phyloP scores from a whole-genome alignment of 306 rosid species.

The Quillaja saponaria region DNA sequence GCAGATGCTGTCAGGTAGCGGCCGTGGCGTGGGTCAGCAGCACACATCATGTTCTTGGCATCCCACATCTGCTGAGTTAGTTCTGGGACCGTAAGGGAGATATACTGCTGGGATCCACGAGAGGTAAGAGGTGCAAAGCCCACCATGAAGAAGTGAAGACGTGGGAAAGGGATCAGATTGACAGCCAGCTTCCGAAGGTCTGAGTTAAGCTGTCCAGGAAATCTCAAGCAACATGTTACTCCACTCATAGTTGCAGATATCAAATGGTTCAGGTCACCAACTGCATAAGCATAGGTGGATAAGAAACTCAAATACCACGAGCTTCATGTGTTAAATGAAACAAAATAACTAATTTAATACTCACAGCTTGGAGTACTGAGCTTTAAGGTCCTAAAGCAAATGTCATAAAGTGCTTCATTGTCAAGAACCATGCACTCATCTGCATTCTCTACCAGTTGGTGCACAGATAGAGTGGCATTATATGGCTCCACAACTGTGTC shows the following conservation, averaged over 20 bases:
- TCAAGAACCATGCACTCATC: conserved; percentile 99
- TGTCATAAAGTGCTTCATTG: conserved; percentile 91
- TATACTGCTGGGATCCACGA: conserved; percentile 91
- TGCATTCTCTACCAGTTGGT: conserved; percentile 90
- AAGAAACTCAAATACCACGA: too few species aligned
- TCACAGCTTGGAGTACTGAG: conserved; percentile 97
- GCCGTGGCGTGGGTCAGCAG: conserved; percentile 95
- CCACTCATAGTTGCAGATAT: conserved; percentile 97
- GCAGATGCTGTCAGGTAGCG: conserved; percentile 92
- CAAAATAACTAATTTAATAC: conserved; percentile 18
- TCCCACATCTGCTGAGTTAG: conserved; percentile 98
- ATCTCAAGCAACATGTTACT: conserved; percentile 88
- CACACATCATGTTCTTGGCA: conserved; percentile 95
- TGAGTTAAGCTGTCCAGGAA: conserved; percentile 91
- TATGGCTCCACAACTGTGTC: conserved; percentile 97
- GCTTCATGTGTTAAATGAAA: neutral
- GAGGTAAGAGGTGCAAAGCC: conserved; percentile 95
- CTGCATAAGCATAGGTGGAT: conserved; percentile 38
- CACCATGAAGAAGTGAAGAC: conserved; percentile 96
- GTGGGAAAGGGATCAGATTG: conserved; percentile 88
- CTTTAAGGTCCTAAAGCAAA: conserved; percentile 90
- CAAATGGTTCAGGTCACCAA: conserved; percentile 91
- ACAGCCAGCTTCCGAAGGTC: conserved; percentile 89
- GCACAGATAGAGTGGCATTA: conserved; percentile 90
- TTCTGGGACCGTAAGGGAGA: conserved; percentile 90